Base-by-base conservation (phyloP, 805 yeast species). In the Osmozyma mogii region DNA sequence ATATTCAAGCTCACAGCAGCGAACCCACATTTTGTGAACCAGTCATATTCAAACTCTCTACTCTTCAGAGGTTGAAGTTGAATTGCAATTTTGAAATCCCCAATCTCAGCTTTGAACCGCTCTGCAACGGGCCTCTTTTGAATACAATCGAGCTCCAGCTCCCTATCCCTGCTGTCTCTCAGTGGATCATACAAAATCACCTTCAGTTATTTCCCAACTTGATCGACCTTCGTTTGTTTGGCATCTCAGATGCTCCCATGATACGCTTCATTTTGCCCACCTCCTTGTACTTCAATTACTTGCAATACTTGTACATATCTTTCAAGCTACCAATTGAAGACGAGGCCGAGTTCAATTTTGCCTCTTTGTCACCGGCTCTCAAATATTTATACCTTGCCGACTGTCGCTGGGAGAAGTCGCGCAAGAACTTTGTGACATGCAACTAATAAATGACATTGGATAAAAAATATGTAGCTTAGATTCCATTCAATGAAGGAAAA, bases 351-450 rank as follows among this genome's bases (percentile, higher is more conserved):
- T 15, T 17, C 12, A 11, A 24, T 9, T 15, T 30, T 11, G 12
- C n/a, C 20, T 21, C 17, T 5, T 22, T 11, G 11, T 22, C 27
- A 10, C 29, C 23, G 3, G 14, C 14, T 11, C 9, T 30, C 9
- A 17, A 25, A 18, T 30, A 23, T 17, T 22, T 30, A 4, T 17
- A 25, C 19, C 13, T 30, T 6, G 12, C 26, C 4, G 34, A 30
- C n/a, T n/a, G n/a, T n/a, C n/a, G n/a, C n/a, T n/a, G n/a, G n/a
- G n/a, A n/a, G n/a, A n/a, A n/a, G n/a, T n/a, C n/a, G n/a, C n/a
- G n/a, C n/a, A n/a, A n/a, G n/a, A n/a, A n/a, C n/a, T n/a, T n/a
- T n/a, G n/a, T n/a, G n/a, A n/a, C n/a, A n/a, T n/a, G n/a, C n/a
- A n/a, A n/a, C n/a, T n/a, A n/a, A n/a, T n/a, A n/a, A n/a, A n/a